phyloP scores from a whole-genome alignment of 768 basidiomycete genomes.

The Leucocoprinus leucothites region DNA sequence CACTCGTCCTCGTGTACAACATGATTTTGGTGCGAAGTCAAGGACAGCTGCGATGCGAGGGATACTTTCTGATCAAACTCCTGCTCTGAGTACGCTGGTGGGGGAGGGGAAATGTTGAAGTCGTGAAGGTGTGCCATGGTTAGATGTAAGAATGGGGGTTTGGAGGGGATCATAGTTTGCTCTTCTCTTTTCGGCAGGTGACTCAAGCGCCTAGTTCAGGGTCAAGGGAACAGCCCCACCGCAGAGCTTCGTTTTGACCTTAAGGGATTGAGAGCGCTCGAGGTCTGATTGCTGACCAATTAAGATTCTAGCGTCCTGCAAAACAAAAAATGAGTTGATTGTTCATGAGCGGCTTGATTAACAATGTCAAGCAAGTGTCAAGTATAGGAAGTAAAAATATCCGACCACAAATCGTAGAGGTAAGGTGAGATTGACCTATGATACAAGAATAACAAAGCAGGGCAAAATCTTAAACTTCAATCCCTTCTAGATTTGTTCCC shows the following conservation, averaged over 20 bases:
- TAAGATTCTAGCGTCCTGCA: not conserved
- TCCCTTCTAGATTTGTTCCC: slow-evolving; percentile 86
- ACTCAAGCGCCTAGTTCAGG: not conserved
- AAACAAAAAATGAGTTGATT: not conserved
- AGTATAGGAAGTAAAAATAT: not conserved
- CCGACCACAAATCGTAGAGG: not conserved
- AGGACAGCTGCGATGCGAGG: slow-evolving; percentile 37
- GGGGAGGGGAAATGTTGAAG: slow-evolving; percentile 26
- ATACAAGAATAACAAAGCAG: not conserved
- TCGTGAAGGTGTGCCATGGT: slow-evolving; percentile 14
- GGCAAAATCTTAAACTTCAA: slow-evolving; percentile 56
- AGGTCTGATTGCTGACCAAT: not conserved
- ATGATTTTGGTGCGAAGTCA: slow-evolving; percentile 22
- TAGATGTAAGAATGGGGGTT: not conserved
- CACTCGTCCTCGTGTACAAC: slow-evolving; percentile 34
- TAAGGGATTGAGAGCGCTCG: not conserved
- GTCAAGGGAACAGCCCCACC: slow-evolving; percentile 1
- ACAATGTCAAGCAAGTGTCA: not conserved
- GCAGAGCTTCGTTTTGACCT: not conserved
- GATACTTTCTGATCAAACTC: slow-evolving; percentile 54
- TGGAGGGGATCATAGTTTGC: not conserved
- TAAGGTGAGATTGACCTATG: not conserved
- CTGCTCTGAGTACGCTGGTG: slow-evolving; percentile 45
- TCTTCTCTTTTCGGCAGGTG: not conserved
- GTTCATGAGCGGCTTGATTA: too few relatives aligned